Percentiles rank a stretch among this genome's conserved stretches.
These are phyloP conservation scores for Fragosphaeria purpurea DNA, from an alignment of 2,329 filamentous ascomycete species.

Conservation along the genomic window DNA sequence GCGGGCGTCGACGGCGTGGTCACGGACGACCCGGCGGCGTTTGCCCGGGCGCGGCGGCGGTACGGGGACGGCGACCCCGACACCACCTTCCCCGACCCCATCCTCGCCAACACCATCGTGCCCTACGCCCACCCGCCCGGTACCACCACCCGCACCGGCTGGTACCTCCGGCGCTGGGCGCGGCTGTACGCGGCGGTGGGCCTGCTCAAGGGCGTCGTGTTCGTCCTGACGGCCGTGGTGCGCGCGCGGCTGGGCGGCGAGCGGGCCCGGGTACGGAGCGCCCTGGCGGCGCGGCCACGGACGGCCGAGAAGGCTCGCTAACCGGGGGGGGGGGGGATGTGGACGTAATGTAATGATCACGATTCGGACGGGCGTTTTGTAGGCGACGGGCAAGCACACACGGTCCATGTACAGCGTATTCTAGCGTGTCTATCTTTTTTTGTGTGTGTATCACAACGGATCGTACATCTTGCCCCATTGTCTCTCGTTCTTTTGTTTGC, in stretches of 20 bases:
- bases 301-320: too few species aligned
- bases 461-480: too few species aligned
- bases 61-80: neutral
- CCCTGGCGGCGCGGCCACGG: conserved; percentile 2
- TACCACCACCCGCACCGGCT: conserved; percentile 3
- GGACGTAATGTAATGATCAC: too few species aligned
- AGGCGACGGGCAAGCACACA: too few species aligned
- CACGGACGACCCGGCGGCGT: conserved; percentile 69
- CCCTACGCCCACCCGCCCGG: conserved; percentile 5
- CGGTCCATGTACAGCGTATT: too few species aligned
- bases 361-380: too few species aligned
- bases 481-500: too few species aligned
- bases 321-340: too few species aligned
- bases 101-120: neutral
- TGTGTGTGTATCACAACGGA: too few species aligned
- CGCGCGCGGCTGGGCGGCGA: conserved; percentile 8
- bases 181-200: conserved; percentile 9
- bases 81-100: neutral
- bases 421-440: too few species aligned
- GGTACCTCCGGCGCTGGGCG: conserved; percentile 12
- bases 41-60: conserved; percentile 47
- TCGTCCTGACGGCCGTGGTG: conserved; percentile 3
- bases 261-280: conserved; percentile 3
- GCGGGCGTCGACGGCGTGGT: conserved; percentile 66
- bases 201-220: conserved; percentile 5